Percentiles rank a stretch among this genome's conserved stretches.
Evolutionary conservation across 2,329 filamentous ascomycete species (phyloP).

Genomic region (Mollisiaceae sp.): DNA sequence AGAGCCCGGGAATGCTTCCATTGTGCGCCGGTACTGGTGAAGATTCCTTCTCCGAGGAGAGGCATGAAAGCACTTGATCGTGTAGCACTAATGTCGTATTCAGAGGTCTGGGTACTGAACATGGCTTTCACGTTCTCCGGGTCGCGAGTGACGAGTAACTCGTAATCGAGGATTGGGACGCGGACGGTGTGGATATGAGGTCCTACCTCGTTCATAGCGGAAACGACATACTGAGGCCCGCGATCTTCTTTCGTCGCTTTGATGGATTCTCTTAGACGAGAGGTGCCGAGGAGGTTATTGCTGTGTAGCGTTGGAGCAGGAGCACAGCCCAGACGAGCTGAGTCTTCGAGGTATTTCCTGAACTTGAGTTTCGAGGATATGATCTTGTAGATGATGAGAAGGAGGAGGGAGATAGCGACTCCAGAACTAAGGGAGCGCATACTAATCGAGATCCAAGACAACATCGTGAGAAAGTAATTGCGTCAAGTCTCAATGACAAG

Average conservation of each 20-base stretch:
- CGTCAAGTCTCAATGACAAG: neutral
- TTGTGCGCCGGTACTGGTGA: conserved; percentile 29
- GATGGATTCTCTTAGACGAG: conserved; percentile 42
- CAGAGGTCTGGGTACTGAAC: conserved; percentile 38
- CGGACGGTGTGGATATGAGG: conserved; percentile 43
- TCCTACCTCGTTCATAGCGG: conserved; percentile 41
- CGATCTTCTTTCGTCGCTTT: conserved; percentile 43
- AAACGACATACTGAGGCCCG: conserved; percentile 44
- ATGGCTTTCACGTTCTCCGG: conserved; percentile 44
- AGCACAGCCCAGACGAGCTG: conserved; percentile 40
- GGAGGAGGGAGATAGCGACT: conserved; percentile 8
- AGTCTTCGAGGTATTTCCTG: conserved; percentile 39
- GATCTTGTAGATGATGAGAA: conserved; percentile 37
- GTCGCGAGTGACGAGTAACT: conserved; percentile 46
- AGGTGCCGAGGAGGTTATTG: conserved; percentile 43
- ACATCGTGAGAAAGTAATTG: neutral
- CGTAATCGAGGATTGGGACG: conserved; percentile 47
- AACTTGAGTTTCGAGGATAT: conserved; percentile 36
- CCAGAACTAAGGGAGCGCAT: neutral
- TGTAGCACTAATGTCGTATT: conserved; percentile 46
- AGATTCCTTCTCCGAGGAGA: conserved; percentile 35
- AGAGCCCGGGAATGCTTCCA: conserved; percentile 48
- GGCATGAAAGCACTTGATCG: conserved; percentile 43
- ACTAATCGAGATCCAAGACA: neutral
- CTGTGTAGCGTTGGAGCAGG: conserved; percentile 41